Conservation (phyloP, 805 yeast genomes). For the Barnettozyma wickerhamii region DNA sequence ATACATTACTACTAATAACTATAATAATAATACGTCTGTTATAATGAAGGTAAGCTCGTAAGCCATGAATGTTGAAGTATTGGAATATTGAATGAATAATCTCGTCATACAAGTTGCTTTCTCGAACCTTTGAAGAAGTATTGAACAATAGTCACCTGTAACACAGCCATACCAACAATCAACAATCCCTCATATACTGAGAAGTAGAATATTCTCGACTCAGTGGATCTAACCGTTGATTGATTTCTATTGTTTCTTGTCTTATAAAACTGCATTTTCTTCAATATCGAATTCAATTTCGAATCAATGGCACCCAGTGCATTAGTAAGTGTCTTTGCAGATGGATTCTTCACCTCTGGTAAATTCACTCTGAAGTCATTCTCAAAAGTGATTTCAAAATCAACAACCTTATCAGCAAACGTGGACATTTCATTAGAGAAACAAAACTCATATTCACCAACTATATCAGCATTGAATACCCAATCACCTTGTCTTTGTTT, state of each 20-base stretch:
- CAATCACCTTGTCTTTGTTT: constrained; percentile 64
- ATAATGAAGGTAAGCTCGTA: no score
- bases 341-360: constrained; percentile 23
- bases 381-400: constrained; percentile 55
- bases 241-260: constrained; percentile 90
- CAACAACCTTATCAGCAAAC: constrained; percentile 70
- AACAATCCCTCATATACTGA: constrained; percentile 66
- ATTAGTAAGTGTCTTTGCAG: constrained; percentile 44
- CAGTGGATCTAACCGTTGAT: constrained; percentile 80
- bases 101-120: constrained; percentile 45
- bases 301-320: constrained; percentile 56
- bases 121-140: constrained; percentile 69
- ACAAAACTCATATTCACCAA: constrained; percentile 65
- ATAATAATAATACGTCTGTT: no score
- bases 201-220: constrained; percentile 72
- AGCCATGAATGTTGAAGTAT: no score
- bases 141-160: constrained; percentile 66
- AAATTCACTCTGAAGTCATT: constrained; percentile 31
- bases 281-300: constrained; percentile 52
- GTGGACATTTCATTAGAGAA: constrained; percentile 61
- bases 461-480: constrained; percentile 46
- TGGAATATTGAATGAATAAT: no score
- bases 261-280: constrained; percentile 73
- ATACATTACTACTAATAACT: no score
- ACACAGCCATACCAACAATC: constrained; percentile 70